Percentiles rank a stretch among this genome's conserved stretches.
Conservation (phyloP, 495 filamentous ascomycete species). For the Xeromyces bisporus region DNA sequence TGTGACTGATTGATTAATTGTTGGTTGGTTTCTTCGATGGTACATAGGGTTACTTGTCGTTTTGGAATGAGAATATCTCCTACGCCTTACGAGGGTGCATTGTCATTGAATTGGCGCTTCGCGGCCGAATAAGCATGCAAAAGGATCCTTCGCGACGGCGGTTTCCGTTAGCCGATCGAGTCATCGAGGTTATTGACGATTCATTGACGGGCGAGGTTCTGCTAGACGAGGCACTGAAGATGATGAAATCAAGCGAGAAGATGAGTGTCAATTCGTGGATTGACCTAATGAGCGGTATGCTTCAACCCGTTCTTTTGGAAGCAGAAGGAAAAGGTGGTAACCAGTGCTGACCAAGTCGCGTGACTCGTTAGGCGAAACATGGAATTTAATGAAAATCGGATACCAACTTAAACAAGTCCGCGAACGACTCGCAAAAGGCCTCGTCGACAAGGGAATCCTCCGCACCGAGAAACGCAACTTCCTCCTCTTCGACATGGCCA, state of each 20-base stretch:
- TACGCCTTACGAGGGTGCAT: constrained; percentile 96
- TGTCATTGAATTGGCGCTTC: constrained; percentile 89
- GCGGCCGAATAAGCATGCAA: constrained; percentile 95
- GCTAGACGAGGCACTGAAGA: constrained; percentile 94
- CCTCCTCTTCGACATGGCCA: constrained; percentile 98
- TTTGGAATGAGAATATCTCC: constrained; percentile 99
- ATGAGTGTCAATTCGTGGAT: constrained; percentile 99
- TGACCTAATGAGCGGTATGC: constrained; percentile 92
- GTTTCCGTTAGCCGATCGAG: constrained; percentile 78
- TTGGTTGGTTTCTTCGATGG: no score
- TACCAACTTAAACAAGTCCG: constrained; percentile 99
- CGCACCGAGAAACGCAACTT: constrained; percentile 99
- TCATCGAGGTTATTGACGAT: constrained; percentile 95
- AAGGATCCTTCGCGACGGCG: constrained; percentile 84
- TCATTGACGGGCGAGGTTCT: constrained; percentile 94
- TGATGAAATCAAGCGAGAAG: constrained; percentile 99
- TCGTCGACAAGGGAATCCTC: constrained; percentile 96
- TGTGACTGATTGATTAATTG: no score
- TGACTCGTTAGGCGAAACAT: constrained; percentile 64
- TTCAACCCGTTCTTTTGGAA: no score
- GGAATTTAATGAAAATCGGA: constrained; percentile 99
- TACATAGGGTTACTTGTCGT: constrained; percentile 92
- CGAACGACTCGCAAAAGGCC: constrained; percentile 91
- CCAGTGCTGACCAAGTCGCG: not conserved
- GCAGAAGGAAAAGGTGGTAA: no score